Evolutionary conservation across 129 eudicot species (phyloP), one percentile per base, ranked within the genome.

Genomic region (Helianthus tuberosus): DNA sequence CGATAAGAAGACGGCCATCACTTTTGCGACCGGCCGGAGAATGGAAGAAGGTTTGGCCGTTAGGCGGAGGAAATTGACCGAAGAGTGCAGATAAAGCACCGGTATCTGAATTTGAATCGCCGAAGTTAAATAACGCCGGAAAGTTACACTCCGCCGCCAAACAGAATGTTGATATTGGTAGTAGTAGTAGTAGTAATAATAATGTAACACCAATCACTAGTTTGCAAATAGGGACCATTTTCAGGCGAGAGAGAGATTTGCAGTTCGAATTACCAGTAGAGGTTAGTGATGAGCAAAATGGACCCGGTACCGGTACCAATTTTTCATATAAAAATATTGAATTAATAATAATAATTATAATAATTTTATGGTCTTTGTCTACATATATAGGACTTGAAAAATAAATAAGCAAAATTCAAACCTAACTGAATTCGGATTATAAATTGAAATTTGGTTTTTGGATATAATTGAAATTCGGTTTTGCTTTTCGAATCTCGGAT

Each of bases 31-130:
- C 88, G n/a, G 82, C 61, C 6, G 84, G 82, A 47, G 54, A 57
- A n/a, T 67, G 78, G 75, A 84, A 84, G 79, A 64, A 84, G 4
- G 88, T 75, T 52, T 79, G 73, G 5, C 88, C 88, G 36, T 76
- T 25, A 57, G 89, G 86, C 20, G 86, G 80, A 59, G 80, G 80
- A 53, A 70, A 32, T 16, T 78, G 82, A 1, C 84, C 82, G 6
- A 73, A 82, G 2, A 76, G 68, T 7, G 86, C 86, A 1, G 86
- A 52, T 29, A 82, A 63, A 38, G 82, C 86, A 4, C 89, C 89
- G 8, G 89, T 85, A 67, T 85, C 89, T 5, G 89, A 85, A 71
- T 85, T 85, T 4, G 89, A 85, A 69, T 85, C 88, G 9, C 88
- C 88, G 75, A 84, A 84, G 88, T 84, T 84, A 27, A 84, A 84